Conservation (phyloP, 108 stramenopile genomes). For the Asterionellopsis glacialis region DNA sequence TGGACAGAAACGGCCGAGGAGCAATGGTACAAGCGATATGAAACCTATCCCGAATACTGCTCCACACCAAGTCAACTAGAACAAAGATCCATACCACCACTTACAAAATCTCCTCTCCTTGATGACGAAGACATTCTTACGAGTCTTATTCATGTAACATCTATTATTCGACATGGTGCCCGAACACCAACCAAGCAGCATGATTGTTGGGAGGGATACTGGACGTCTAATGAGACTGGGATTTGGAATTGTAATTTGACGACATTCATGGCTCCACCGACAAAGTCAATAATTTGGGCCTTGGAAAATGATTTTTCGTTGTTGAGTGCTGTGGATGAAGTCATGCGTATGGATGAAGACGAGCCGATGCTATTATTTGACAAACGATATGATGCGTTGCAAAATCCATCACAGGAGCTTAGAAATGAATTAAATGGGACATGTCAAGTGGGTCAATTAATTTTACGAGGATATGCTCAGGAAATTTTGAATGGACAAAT, state of each 20-base stretch:
- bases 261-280: constrained; percentile 47
- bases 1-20: too few relatives aligned
- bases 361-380: constrained; percentile 48
- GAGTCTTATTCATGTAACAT: constrained; percentile 62
- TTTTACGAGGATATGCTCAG: constrained; percentile 75
- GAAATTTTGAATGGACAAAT: constrained; percentile 68
- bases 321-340: not conserved
- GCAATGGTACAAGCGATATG: constrained; percentile 38
- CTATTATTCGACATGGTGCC: constrained; percentile 76
- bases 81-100: constrained; percentile 48
- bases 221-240: constrained; percentile 31
- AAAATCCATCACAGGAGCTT: constrained; percentile 12
- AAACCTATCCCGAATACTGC: constrained; percentile 67
- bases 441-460: constrained; percentile 81
- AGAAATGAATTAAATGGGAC: constrained; percentile 69
- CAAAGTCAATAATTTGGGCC: constrained; percentile 4
- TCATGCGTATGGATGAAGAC: constrained; percentile 8
- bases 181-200: constrained; percentile 42
- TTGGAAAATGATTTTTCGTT: constrained; percentile 7
- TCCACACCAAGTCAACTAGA: constrained; percentile 56
- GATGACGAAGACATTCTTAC: constrained; percentile 11
- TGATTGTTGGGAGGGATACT: constrained; percentile 68
- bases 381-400: constrained; percentile 64
- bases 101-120: constrained; percentile 4
- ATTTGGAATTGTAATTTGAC: constrained; percentile 70